These are phyloP conservation scores for Cicer cuneatum DNA, from an alignment of 306 rosid species.

Conservation along the genomic window DNA sequence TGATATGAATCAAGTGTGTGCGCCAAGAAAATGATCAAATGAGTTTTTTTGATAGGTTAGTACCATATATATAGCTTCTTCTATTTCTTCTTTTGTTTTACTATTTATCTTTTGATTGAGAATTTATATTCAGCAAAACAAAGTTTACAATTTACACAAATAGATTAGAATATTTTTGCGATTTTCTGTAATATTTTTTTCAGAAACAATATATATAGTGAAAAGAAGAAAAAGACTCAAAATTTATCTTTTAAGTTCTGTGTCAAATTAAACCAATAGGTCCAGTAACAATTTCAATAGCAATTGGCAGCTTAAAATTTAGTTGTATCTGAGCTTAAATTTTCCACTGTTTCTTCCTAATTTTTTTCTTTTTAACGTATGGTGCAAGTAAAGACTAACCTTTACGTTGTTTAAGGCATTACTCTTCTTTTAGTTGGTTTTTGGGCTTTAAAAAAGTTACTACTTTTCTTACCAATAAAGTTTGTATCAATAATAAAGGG, in stretches of 20 bases:
- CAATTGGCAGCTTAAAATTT: neutral
- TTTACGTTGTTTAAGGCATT: neutral
- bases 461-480: conserved; percentile 42
- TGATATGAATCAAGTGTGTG: conserved; percentile 47
- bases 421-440: neutral
- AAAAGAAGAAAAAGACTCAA: no score
- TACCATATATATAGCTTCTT: conserved; percentile 29
- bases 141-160: neutral
- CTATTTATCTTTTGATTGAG: neutral
- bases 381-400: conserved; percentile 31
- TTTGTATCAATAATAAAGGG: neutral
- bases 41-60: conserved; percentile 40
- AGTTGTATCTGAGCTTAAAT: neutral
- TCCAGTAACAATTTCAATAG: no score
- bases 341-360: neutral
- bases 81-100: neutral
- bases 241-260: no score
- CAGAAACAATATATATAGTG: no score
- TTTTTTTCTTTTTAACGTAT: neutral
- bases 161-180: no score
- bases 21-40: conserved; percentile 18
- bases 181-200: no score
- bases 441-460: conserved; percentile 35
- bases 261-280: no score
- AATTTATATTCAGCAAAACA: neutral